These are phyloP conservation scores for Moniliophthora roreri DNA, from an alignment of 1,284 basidiomycete species.

Conservation along the genomic window DNA sequence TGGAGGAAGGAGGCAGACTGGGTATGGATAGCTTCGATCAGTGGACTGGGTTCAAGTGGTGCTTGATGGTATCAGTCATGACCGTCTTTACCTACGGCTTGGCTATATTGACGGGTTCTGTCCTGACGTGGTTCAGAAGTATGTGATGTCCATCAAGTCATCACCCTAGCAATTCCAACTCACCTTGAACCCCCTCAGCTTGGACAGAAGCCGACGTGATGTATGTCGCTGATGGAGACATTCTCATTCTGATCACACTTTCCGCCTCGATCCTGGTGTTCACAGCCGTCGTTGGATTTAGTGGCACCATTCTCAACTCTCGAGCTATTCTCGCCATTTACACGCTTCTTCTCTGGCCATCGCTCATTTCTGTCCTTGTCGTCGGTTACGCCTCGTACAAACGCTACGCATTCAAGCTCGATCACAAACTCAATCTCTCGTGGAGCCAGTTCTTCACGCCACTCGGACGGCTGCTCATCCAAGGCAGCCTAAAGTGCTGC, in stretches of 20 bases:
- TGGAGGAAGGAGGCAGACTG: constrained; percentile 40
- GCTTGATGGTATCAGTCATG: constrained; percentile 48
- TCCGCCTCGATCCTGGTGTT: constrained; percentile 57
- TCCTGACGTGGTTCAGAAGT: constrained; percentile 64
- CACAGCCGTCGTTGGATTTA: constrained; percentile 63
- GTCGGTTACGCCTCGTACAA: constrained; percentile 75
- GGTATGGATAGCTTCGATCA: constrained; percentile 36
- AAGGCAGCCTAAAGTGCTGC: constrained; percentile 71
- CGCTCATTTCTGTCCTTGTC: constrained; percentile 59
- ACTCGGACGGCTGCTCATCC: constrained; percentile 58
- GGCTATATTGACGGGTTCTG: constrained; percentile 42
- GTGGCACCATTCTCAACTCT: constrained; percentile 72
- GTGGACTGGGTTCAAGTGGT: constrained; percentile 63
- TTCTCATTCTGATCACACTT: constrained; percentile 64
- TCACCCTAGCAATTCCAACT: neutral
- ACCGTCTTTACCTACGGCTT: constrained; percentile 51
- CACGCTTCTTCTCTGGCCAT: constrained; percentile 70
- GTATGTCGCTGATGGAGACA: constrained; percentile 53
- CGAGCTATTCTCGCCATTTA: constrained; percentile 74
- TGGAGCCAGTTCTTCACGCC: constrained; percentile 70
- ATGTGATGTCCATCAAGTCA: constrained; percentile 22
- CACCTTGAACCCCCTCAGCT: constrained; percentile 29
- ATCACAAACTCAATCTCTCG: constrained; percentile 70
- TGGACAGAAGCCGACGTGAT: constrained; percentile 55
- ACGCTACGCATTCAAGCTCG: constrained; percentile 66